phyloP scores from a whole-genome alignment of 1,284 basidiomycete species.

The Rugosomyces carneus region DNA sequence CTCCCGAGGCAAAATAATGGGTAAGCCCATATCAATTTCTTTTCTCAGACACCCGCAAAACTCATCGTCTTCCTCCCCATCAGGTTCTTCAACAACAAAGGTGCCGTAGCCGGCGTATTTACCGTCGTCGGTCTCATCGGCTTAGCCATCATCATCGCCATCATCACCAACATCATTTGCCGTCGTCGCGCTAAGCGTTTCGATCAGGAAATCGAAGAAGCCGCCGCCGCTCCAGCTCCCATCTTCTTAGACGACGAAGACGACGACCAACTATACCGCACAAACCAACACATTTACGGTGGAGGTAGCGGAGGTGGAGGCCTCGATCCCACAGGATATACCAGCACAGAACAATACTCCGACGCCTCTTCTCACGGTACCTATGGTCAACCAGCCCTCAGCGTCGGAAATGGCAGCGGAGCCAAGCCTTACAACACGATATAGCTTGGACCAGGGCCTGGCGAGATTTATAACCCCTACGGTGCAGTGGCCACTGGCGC shows the following conservation, averaged over 20 bases:
- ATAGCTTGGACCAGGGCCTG: slow-evolving; percentile 41
- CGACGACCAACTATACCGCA: slow-evolving; percentile 28
- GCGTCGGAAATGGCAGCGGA: slow-evolving; percentile 12
- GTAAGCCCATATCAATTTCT: too few species aligned
- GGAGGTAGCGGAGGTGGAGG: too few species aligned
- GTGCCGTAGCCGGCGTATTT: slow-evolving; percentile 66
- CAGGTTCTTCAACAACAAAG: slow-evolving; percentile 68
- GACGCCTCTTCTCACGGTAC: slow-evolving; percentile 59
- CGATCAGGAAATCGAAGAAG: slow-evolving; percentile 64
- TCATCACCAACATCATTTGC: slow-evolving; percentile 49
- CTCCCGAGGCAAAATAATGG: too few species aligned
- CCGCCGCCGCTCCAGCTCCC: slow-evolving; percentile 45
- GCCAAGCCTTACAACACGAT: slow-evolving; percentile 41
- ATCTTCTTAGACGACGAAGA: slow-evolving; percentile 49
- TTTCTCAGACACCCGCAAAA: too few species aligned
- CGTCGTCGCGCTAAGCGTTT: slow-evolving; percentile 58
- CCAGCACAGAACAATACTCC: slow-evolving; percentile 38
- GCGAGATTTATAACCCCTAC: slow-evolving; percentile 27
- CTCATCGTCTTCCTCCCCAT: not conserved
- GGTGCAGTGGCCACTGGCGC: slow-evolving; percentile 11
- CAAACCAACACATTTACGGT: slow-evolving; percentile 15
- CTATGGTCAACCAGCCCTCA: slow-evolving; percentile 46
- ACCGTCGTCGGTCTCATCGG: slow-evolving; percentile 58
- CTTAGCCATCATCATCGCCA: slow-evolving; percentile 42
- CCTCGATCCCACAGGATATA: slow-evolving; percentile 20